These are phyloP conservation scores for Blepharisma japonicum DNA, from an alignment of 73 alveolate genomes.

Conservation along the genomic window DNA sequence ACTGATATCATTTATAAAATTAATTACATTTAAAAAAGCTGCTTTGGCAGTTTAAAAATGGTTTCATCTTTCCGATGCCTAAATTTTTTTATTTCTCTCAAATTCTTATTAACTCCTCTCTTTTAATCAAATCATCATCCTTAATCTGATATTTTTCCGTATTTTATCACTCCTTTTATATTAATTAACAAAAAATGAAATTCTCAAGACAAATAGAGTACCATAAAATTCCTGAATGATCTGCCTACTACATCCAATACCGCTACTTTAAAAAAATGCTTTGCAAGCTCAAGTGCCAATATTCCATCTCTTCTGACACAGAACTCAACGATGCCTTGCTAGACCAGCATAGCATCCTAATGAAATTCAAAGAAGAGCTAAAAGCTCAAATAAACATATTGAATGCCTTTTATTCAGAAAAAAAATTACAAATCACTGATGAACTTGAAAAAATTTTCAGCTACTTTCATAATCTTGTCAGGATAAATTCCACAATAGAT, in stretches of 20 bases:
- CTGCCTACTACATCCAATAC: slow-evolving; percentile 53
- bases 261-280: slow-evolving; percentile 33
- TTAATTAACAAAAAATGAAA: slow-evolving; percentile 41
- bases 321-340: not conserved
- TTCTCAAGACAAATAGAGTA: slow-evolving; percentile 58
- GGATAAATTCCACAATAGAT: slow-evolving; percentile 3
- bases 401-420: not conserved
- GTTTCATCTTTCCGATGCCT: too few species aligned
- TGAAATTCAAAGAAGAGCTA: not conserved
- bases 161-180: too few species aligned
- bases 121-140: too few species aligned
- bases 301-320: not conserved
- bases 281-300: not conserved
- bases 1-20: too few species aligned
- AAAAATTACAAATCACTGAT: not conserved
- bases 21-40: too few species aligned
- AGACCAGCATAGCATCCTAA: not conserved
- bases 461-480: not conserved
- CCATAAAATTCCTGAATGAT: slow-evolving; percentile 77
- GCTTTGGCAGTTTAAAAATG: too few species aligned
- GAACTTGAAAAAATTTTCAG: slow-evolving; percentile 13
- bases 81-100: too few species aligned
- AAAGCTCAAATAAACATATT: not conserved
- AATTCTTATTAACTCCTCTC: too few species aligned
- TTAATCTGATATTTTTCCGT: too few species aligned